Evolutionary conservation across 108 stramenopile genomes (phyloP), one percentile per base, ranked within the genome.

Genomic region (Mediolabrus comicus): DNA sequence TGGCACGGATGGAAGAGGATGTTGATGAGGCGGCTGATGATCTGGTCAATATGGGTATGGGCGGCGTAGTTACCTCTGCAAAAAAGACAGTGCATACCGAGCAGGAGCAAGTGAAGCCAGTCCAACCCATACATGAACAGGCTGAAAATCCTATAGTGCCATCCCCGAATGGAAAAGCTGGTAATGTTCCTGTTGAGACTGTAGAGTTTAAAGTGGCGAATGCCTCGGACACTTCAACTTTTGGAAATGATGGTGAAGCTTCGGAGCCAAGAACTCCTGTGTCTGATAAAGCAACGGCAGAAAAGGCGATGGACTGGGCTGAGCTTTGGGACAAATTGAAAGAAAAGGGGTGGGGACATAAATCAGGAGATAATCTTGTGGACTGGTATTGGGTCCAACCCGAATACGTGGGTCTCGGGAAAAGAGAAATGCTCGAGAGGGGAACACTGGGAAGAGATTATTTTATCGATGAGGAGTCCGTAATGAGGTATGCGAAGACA

Each of bases 321-420:
- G 60, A 60, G 5, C 51, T 75, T 56, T 68, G 58, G 57, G 34
- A 30, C 17, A 19, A 54, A 36, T 67, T 75, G 74, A 55, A 30
- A 53, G 19, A 30, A 3, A 30, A 75, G 31, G 74, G 74, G 0
- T 75, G 74, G 74, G 27, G 14, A 2, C 53, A 54, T 39, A 25
- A 28, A 2, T 10, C 12, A 7, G 74, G 74, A 8, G 27, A 38
- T 16, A 66, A 39, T 26, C 58, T 75, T 8, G 53, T 67, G 10
- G 59, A 55, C 28, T 68, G 51, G 33, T 75, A 67, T 56, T 75
- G 32, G 13, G 33, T 67, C 3, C 59, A 67, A 39, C 67, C 74
- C 16, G 49, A 43, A 0, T 68, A 29, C 53, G 38, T 35, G 4
- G 30, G 61, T 3, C 24, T 61, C 29, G 49, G 25, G 0, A 75